Conservation (phyloP, 345 rosid species). For the Laguncularia racemosa region DNA sequence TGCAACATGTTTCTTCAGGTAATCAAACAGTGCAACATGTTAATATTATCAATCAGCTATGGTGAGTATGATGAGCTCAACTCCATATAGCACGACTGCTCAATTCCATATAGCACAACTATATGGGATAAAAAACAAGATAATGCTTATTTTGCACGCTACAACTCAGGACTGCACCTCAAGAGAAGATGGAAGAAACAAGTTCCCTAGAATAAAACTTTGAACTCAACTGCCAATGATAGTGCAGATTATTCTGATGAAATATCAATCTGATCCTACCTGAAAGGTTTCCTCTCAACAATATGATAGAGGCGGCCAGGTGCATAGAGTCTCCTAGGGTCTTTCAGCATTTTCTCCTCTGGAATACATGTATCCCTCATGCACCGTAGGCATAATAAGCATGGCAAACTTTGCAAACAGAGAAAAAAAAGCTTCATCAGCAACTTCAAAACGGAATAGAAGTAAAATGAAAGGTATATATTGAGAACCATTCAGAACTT, state of each 20-base stretch:
- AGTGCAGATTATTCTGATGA: background rate
- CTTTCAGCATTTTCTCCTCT: conserved; percentile 81
- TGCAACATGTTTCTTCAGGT: background rate
- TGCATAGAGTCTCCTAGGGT: conserved; percentile 93
- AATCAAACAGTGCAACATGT: too few species aligned
- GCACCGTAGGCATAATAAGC: conserved; percentile 74
- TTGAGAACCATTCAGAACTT: background rate
- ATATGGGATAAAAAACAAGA: too few species aligned
- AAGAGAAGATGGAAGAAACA: too few species aligned
- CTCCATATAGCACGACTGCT: too few species aligned
- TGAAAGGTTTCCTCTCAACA: conserved; percentile 81
- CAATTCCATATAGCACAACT: too few species aligned
- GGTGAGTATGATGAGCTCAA: too few species aligned
- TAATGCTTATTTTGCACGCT: too few species aligned
- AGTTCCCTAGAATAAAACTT: too few species aligned
- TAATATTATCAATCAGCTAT: too few species aligned
- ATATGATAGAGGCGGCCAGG: conserved; percentile 98
- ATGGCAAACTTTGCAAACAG: conserved; percentile 66
- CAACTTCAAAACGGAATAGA: background rate
- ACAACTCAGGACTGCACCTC: too few species aligned
- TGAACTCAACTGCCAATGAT: too few species aligned
- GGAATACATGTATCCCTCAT: conserved; percentile 91
- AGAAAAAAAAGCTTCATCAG: conserved; percentile 9
- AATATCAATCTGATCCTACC: conserved; percentile 29
- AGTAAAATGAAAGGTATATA: background rate